Percentiles rank a stretch among this genome's conserved stretches.
phyloP scores from a whole-genome alignment of 192 early-diverging fungal species.

The Chytriomyces sp. region DNA sequence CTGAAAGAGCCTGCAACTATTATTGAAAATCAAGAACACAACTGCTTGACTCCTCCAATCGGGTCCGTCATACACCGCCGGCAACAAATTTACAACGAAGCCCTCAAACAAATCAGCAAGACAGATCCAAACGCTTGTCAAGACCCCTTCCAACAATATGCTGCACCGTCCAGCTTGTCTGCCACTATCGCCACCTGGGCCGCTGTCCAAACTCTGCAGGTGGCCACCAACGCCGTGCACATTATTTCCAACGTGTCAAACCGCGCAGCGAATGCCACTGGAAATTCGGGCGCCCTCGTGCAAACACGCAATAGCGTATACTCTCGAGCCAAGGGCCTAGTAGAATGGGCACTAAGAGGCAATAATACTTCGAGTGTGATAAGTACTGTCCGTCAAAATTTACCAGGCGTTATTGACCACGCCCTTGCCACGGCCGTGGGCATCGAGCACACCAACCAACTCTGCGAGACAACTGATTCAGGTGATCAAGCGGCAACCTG shows the following conservation, averaged over 20 bases:
- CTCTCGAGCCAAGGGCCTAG: not conserved
- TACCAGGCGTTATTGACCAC: slow-evolving; percentile 1
- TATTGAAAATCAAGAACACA: no score
- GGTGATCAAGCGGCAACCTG: not conserved
- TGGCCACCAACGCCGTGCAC: not conserved
- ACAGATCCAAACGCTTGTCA: no score
- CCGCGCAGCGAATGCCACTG: not conserved
- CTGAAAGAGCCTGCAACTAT: not conserved
- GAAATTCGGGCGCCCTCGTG: not conserved
- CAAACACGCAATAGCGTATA: not conserved
- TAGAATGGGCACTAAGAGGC: not conserved
- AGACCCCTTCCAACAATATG: no score
- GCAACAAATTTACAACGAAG: no score
- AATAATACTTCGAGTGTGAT: not conserved
- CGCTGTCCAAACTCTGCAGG: not conserved
- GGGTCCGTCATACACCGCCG: not conserved
- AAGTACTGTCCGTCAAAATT: not conserved
- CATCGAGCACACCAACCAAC: not conserved
- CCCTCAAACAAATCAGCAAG: no score
- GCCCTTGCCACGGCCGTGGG: not conserved
- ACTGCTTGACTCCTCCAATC: not conserved
- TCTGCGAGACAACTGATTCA: no score
- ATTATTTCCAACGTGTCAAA: not conserved
- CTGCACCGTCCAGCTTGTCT: no score
- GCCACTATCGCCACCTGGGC: not conserved